Base-by-base conservation (phyloP, 78 protist genomes). In the Anaeramoeba ignava region DNA sequence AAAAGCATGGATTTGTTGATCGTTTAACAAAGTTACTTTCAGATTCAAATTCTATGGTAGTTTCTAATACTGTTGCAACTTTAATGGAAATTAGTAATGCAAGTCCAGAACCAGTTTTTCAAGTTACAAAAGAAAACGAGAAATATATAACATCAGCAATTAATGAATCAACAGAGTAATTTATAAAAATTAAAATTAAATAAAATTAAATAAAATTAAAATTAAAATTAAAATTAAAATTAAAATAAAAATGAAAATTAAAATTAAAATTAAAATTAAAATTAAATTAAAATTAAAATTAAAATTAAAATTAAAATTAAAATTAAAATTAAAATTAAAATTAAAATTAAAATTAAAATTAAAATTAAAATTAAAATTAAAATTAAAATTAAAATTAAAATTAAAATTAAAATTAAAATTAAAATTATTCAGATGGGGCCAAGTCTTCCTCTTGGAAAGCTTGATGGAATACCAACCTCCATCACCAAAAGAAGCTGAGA, bases 1-100 rank as follows among this genome's bases (percentile, higher is more conserved):
- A 39, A 3, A 80, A 38, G 36, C 33, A 82, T 38, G 41, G 12
- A 2, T 38, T 82, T n/a, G 80, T 96, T 41, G 94, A 94, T 33
- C 81, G 81, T 39, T 91, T 98, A 38, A 80, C 39, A 8, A 78
- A 88, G 2, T 17, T 39, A 23, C 17, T 39, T 3, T 37, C 54
- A 3, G 67, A 41, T 0, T 83, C 67, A 2, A 38, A 83, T 3
- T 3, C 27, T 82, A 39, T 82, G 33, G 84, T 82, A 3, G 38
- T 82, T n/a, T 1, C 38, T 38, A 38, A 27, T 39, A 39, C 84
- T 12, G 84, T 40, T 27, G 12, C 38, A 2, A 80, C 54, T 39
- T 12, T 81, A 34, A n/a, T n/a, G n/a, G n/a, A n/a, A n/a, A n/a
- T n/a, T n/a, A n/a, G n/a, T n/a, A n/a, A n/a, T n/a, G n/a, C n/a